Evolutionary conservation across 129 eudicot species (phyloP).

Genomic region (Centella asiatica): DNA sequence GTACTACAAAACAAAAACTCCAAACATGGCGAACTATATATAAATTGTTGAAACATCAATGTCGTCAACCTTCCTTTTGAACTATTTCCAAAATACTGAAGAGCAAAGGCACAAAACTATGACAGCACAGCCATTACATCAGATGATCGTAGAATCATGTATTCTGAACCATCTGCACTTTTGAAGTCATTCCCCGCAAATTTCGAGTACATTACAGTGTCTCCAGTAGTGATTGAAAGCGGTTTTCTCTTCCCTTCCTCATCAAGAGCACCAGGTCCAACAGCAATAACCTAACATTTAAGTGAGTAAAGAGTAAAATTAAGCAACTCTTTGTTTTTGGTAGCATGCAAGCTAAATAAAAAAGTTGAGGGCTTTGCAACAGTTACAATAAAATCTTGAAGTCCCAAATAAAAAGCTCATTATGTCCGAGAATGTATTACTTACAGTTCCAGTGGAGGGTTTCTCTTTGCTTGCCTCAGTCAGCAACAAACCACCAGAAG

Average conservation of each 20-base stretch:
- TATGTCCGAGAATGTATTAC: neutral
- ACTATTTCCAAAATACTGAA: neutral
- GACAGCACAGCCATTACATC: slow-evolving; percentile 78
- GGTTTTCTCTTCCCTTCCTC: slow-evolving; percentile 74
- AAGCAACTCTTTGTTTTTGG: too few species aligned
- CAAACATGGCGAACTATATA: slow-evolving; percentile 6
- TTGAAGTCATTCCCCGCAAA: slow-evolving; percentile 84
- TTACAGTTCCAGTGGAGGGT: slow-evolving; percentile 85
- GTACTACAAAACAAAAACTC: too few species aligned
- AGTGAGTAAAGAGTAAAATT: neutral
- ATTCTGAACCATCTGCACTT: slow-evolving; percentile 63
- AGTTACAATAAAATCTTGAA: neutral
- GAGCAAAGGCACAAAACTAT: slow-evolving; percentile 16
- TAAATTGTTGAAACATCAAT: slow-evolving; percentile 2
- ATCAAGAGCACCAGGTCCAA: slow-evolving; percentile 73
- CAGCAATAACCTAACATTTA: slow-evolving; percentile 61
- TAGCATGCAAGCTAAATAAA: neutral
- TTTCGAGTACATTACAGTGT: slow-evolving; percentile 73
- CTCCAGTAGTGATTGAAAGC: slow-evolving; percentile 45
- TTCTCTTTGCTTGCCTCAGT: slow-evolving; percentile 75
- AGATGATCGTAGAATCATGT: slow-evolving; percentile 61
- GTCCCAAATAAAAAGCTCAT: neutral
- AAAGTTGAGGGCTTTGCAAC: too few species aligned
- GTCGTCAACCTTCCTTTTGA: neutral
- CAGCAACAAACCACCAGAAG: slow-evolving; percentile 81